These are phyloP conservation scores for Solanum chaucha DNA, from an alignment of 257 asterid genomes.

Conservation along the genomic window DNA sequence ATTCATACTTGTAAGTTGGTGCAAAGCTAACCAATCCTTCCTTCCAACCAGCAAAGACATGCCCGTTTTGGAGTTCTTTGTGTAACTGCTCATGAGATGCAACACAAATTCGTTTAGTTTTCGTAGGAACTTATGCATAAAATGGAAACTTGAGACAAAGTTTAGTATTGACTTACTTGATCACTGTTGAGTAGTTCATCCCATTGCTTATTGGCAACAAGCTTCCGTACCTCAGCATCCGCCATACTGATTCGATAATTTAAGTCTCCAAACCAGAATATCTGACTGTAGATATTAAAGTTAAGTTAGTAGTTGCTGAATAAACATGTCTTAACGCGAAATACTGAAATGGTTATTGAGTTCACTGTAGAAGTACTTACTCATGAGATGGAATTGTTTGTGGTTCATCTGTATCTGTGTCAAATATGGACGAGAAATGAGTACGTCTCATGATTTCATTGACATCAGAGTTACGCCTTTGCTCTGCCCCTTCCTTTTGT, in stretches of 20 bases:
- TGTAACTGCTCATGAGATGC: constrained; percentile 34
- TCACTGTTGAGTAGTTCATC: constrained; percentile 57
- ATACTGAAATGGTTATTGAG: not conserved
- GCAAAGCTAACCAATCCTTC: constrained; percentile 83
- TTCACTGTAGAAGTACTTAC: constrained; percentile 29
- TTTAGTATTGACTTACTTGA: constrained; percentile 34
- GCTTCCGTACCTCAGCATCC: constrained; percentile 61
- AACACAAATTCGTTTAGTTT: constrained; percentile 2
- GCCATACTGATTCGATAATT: constrained; percentile 72
- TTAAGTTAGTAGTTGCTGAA: not conserved
- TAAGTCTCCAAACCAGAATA: constrained; percentile 98
- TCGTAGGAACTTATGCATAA: not conserved
- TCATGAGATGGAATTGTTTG: constrained; percentile 86
- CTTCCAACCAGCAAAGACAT: constrained; percentile 82
- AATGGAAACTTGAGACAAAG: not conserved
- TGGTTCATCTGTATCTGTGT: constrained; percentile 48
- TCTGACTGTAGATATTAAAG: constrained; percentile 50
- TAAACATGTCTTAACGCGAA: not conserved
- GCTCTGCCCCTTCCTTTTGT: constrained; percentile 61
- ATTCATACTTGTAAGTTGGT: constrained; percentile 83
- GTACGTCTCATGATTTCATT: constrained; percentile 71
- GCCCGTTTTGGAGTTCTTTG: constrained; percentile 66
- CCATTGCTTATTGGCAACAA: constrained; percentile 66
- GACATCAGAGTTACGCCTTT: constrained; percentile 76
- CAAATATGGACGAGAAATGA: constrained; percentile 60